A percentile compares a stretch with the other conserved stretches of the same genome.
Evolutionary conservation across 257 asterid species (phyloP).

Genomic region (Coffea eugenioides): DNA sequence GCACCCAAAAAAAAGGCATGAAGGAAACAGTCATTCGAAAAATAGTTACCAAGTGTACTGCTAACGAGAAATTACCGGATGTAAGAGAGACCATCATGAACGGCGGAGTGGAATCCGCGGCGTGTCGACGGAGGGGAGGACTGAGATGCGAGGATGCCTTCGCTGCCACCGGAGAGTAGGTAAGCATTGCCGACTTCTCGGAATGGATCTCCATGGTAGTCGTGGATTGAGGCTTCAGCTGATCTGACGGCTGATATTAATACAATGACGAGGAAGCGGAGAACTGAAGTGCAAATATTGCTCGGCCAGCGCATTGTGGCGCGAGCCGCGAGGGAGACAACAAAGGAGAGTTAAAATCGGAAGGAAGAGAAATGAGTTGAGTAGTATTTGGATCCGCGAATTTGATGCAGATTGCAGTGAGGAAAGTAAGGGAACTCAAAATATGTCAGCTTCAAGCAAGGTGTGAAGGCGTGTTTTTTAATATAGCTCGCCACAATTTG

Average conservation of each 20-base stretch:
- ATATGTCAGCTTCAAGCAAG: conserved; percentile 9
- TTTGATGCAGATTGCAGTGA: conserved; percentile 6
- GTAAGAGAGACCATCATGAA: conserved; percentile 61
- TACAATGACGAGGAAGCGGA: conserved; percentile 2
- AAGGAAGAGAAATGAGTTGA: conserved; percentile 28
- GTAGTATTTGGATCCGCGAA: conserved; percentile 25
- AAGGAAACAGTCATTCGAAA: not conserved
- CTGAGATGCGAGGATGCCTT: conserved; percentile 63
- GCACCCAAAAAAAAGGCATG: not conserved
- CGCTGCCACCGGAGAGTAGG: conserved; percentile 94
- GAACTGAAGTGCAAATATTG: conserved; percentile 37
- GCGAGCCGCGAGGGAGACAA: conserved; percentile 15
- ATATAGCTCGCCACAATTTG: too few species aligned
- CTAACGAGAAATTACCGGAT: conserved; percentile 48
- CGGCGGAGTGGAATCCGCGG: conserved; percentile 31
- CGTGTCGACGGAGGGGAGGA: conserved; percentile 31
- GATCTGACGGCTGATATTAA: conserved; percentile 48
- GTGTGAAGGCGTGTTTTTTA: too few species aligned
- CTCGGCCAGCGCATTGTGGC: conserved; percentile 56
- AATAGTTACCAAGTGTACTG: not conserved
- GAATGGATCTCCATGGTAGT: conserved; percentile 75
- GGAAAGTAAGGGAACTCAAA: not conserved
- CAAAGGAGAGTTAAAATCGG: conserved; percentile 21
- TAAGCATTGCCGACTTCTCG: conserved; percentile 96
- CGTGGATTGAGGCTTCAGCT: conserved; percentile 77